Evolutionary conservation across 371 early-diverging fungal genomes (phyloP), one percentile per base, ranked within the genome.

Genomic region (Mortierella sp.): DNA sequence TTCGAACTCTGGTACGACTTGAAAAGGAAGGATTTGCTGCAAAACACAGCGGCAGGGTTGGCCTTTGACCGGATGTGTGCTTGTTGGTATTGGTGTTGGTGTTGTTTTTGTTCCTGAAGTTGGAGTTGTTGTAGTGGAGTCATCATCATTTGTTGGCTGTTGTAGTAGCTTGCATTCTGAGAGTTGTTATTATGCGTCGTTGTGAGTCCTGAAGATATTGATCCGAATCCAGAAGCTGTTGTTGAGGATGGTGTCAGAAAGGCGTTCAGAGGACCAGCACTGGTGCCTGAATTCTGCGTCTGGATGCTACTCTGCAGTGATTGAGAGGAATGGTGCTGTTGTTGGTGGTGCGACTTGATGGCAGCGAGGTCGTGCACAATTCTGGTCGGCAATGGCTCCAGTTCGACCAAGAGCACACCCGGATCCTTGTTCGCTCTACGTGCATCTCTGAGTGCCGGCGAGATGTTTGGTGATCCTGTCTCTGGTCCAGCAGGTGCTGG

Each of bases 1-100:
- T 43, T 75, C n/a, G 79, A 73, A 53, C 74, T 81, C 44, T 78
- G 76, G 37, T 76, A 76, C 14, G 79, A 77, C 43, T 72, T 69
- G 76, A 85, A 85, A 19, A 85, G 75, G 37, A 81, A 85, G 0
- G 76, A 76, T 76, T 85, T 85, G 31, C 77, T 69, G 14, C 48
- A 28, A 26, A 76, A 67, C 2, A 34, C 16, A 21, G 51, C 51
- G 4, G 74, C 64, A 10, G 67, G 61, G 24, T 46, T 13, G 2
- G 75, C 48, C 6, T 71, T 71, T 50, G 46, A 74, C 43, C 8
- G 53, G 19, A 40, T 34, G 43, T 21, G 76, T n/a, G 48, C 14
- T 26, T 43, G 59, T 1, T 59, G 59, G 26, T 59, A 16, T 59
- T 24, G 46, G 28, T 61, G 77, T 28, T n/a, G 19, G 10, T 53